These are phyloP conservation scores for Hemileia vastatrix DNA, from an alignment of 1,284 basidiomycete genomes.

Conservation along the genomic window DNA sequence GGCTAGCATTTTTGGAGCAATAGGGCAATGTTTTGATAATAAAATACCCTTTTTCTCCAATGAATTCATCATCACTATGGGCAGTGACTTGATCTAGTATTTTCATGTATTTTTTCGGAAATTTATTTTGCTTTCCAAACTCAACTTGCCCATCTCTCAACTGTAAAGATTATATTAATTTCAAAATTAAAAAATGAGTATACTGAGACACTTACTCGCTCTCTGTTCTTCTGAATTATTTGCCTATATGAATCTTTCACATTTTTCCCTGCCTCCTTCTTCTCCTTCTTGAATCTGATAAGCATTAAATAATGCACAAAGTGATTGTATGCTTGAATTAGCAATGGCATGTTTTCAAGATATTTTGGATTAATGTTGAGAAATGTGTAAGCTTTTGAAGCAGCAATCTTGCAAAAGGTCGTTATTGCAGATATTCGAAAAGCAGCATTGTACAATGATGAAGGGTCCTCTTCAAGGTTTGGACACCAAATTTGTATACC, in stretches of 20 bases:
- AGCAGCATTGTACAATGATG: constrained; percentile 1
- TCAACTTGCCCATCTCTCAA: background rate
- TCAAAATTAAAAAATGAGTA: background rate
- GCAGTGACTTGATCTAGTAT: background rate
- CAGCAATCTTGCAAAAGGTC: background rate
- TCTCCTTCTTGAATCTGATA: background rate
- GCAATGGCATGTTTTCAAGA: too few relatives aligned
- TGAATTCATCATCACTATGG: background rate
- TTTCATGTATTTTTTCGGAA: background rate
- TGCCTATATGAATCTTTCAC: background rate
- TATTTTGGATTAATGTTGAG: background rate
- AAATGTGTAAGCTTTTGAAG: background rate
- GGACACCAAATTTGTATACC: constrained; percentile 2
- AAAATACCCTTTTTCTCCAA: background rate
- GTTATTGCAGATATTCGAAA: background rate
- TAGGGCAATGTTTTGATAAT: background rate
- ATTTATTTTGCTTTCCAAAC: background rate
- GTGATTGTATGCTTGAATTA: constrained; percentile 1
- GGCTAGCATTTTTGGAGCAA: background rate
- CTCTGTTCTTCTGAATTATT: background rate
- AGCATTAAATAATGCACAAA: background rate
- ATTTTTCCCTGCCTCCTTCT: background rate
- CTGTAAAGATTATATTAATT: background rate
- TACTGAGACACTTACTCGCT: background rate
- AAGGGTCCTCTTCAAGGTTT: background rate